These are phyloP conservation scores for Moelleriella libera DNA, from an alignment of 2,329 filamentous ascomycete species.

Conservation along the genomic window DNA sequence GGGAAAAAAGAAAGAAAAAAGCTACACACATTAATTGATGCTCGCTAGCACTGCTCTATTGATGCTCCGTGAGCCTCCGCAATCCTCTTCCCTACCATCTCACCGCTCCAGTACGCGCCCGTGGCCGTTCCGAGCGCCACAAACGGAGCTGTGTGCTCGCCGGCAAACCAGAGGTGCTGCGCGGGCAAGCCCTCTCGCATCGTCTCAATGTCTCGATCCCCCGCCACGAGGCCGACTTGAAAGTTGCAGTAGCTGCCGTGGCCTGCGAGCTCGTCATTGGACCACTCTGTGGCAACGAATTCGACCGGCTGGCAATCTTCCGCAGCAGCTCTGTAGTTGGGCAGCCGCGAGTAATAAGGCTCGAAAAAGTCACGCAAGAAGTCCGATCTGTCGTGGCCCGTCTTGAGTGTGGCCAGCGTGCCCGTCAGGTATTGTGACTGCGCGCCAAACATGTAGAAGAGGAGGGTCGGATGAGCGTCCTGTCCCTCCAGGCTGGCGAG, in stretches of 20 bases:
- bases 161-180: conserved; percentile 68
- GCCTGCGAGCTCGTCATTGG: conserved; percentile 64
- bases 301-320: conserved; percentile 47
- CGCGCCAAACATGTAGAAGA: conserved; percentile 67
- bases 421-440: conserved; percentile 41
- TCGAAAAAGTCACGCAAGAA: conserved; percentile 53
- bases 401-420: conserved; percentile 23
- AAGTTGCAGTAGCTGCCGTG: conserved; percentile 80
- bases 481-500: conserved; percentile 48
- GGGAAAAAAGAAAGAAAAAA: background rate
- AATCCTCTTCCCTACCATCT: conserved; percentile 57
- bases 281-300: conserved; percentile 63
- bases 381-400: conserved; percentile 31
- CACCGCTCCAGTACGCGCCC: conserved; percentile 85
- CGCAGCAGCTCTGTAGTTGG: conserved; percentile 42
- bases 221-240: conserved; percentile 56
- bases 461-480: conserved; percentile 61
- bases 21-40: too few species aligned
- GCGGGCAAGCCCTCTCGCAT: conserved; percentile 50
- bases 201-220: conserved; percentile 55
- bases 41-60: background rate
- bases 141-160: conserved; percentile 84
- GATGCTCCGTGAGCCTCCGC: conserved; percentile 29
- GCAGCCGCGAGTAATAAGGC: conserved; percentile 66
- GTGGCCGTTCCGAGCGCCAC: conserved; percentile 78